Base-by-base conservation (phyloP, 169 alveolate genomes). In the Plasmodium blacklocki region DNA sequence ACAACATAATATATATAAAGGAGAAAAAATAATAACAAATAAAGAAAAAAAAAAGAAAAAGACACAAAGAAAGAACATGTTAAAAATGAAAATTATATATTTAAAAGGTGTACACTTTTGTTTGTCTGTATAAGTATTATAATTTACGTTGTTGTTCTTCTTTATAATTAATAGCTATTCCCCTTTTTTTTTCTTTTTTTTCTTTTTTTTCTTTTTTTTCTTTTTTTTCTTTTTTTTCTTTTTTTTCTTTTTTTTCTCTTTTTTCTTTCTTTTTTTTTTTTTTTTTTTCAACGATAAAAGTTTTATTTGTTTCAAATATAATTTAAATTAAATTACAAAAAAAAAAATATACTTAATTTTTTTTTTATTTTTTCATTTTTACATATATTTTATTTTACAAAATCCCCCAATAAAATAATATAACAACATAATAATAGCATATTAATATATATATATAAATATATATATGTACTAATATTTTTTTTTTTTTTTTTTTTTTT, bases 401-500 rank as follows among this genome's bases (percentile, higher is more conserved):
- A 32, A 32, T 32, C 7, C 6, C 43, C 4, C 1, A 32, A 32
- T 2, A 32, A 32, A 32, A 32, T 32, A 32, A 32, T 32, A 32
- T 5, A 32, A 32, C 43, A 32, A 32, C 43, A 32, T 5, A 32
- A 32, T 32, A 0, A 32, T 32, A 32, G 43, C 43, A 32, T 32
- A 2, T 32, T 32, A 32, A 32, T 4, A 32, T 32, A 32, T 32
- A 32, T 3, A 32, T 32, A 32, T 32, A 29, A 1, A 2, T 29
- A 29, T 29, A 29, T 32, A 32, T 32, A 32, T 32, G 5, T 32
- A 2, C 7, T 18, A 15, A 6, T 9, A 6, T 9, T 12, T 60
- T 59, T 15, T 59, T 18, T 59, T n/a, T 59, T 59, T 59, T 52
- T 73, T 54, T 54, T 1, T 11, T 43, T 63, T 76, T 67, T 43